Conservation (phyloP, 2,329 filamentous ascomycete species). For the Clonostachys rosea region DNA sequence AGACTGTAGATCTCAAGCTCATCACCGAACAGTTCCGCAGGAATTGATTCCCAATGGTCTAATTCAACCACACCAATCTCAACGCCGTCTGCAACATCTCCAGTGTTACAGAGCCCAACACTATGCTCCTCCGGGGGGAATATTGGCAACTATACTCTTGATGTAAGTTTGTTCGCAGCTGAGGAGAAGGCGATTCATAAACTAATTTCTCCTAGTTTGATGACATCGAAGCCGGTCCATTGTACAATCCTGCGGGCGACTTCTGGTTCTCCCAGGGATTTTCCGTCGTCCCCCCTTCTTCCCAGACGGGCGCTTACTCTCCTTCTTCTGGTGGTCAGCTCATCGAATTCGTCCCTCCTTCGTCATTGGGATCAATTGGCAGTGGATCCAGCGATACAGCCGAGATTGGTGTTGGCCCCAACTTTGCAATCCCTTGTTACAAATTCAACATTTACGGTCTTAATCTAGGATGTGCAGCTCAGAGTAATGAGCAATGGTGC, state of each 20-base stretch:
- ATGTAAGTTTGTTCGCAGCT: slow-evolving; percentile 19
- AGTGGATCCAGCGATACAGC: slow-evolving; percentile 24
- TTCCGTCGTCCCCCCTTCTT: slow-evolving; percentile 26
- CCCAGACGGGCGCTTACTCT: slow-evolving; percentile 22
- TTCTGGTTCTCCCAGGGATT: slow-evolving; percentile 37
- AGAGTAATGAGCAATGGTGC: slow-evolving; percentile 26
- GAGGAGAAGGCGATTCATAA: slow-evolving; percentile 1
- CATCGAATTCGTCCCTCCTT: slow-evolving; percentile 30
- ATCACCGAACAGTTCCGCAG: not conserved
- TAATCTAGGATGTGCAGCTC: slow-evolving; percentile 29
- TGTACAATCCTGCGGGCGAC: slow-evolving; percentile 31
- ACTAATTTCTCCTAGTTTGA: slow-evolving; percentile 24
- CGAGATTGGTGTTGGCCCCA: slow-evolving; percentile 31
- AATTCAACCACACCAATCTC: slow-evolving; percentile 16
- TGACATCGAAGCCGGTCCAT: slow-evolving; percentile 22
- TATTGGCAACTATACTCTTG: slow-evolving; percentile 28
- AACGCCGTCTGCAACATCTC: not conserved
- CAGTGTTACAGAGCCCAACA: slow-evolving; percentile 6
- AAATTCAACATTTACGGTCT: slow-evolving; percentile 31
- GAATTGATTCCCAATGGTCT: slow-evolving; percentile 12
- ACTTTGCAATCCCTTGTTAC: slow-evolving; percentile 27
- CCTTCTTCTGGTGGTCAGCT: slow-evolving; percentile 32
- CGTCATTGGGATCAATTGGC: slow-evolving; percentile 16
- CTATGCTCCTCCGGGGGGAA: slow-evolving; percentile 20
- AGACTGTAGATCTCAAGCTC: not conserved